A percentile compares a stretch with the other conserved stretches of the same genome.
phyloP scores from a whole-genome alignment of 306 rosid genomes.

The Corylus avellana region DNA sequence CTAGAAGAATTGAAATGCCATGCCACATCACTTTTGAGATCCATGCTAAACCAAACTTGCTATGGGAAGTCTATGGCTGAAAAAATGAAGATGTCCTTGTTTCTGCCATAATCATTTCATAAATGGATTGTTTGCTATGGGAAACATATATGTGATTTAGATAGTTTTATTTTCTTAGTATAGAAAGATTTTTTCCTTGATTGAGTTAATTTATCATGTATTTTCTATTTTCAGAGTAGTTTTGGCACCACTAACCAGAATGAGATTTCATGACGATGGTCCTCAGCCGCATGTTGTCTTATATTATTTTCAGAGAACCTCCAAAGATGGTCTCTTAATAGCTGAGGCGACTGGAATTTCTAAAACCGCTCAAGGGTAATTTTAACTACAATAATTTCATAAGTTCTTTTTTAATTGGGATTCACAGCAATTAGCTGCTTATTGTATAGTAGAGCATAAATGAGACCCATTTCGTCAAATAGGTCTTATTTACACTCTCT shows the following conservation, averaged over 20 bases:
- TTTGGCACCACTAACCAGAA: conserved; percentile 44
- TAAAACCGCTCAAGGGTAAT: conserved; percentile 39
- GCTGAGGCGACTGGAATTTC: conserved; percentile 40
- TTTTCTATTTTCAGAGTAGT: conserved; percentile 30
- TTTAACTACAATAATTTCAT: neutral
- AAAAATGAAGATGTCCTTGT: neutral
- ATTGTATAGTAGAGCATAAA: too few relatives aligned
- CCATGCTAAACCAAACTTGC: too few relatives aligned
- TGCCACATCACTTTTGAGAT: too few relatives aligned
- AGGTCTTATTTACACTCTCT: too few relatives aligned
- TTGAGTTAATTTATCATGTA: neutral
- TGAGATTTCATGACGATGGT: conserved; percentile 29
- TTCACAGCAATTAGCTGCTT: too few relatives aligned
- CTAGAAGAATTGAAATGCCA: too few relatives aligned
- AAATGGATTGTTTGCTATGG: neutral
- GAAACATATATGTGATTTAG: neutral
- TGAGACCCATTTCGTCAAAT: too few relatives aligned
- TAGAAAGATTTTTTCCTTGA: neutral
- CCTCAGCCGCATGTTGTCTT: conserved; percentile 50
- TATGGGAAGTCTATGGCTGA: too few relatives aligned
- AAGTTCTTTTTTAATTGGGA: neutral
- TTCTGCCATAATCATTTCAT: neutral
- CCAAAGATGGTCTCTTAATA: conserved; percentile 41
- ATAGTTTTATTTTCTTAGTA: neutral
- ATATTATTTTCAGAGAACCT: conserved; percentile 45